Base-by-base conservation (phyloP, 2,329 filamentous ascomycete genomes). In the Colletotrichum theobromicola region DNA sequence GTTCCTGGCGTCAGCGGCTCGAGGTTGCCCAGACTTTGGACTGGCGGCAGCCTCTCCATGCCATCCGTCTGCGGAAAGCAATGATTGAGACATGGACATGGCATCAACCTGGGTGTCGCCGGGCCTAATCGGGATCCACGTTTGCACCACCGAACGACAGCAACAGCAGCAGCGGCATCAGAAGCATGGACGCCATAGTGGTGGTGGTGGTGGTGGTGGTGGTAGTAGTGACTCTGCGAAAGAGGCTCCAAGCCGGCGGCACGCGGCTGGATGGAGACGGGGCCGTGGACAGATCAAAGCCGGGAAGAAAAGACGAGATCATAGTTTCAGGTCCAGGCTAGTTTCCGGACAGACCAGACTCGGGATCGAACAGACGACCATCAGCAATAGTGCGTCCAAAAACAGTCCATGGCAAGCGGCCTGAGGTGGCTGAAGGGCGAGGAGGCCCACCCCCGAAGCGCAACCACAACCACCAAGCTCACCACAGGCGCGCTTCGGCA, bases 61-160 rank as follows among this genome's bases (percentile, higher is more conserved):
- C 35, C 64, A 75, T 57, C 21, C 50, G 55, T 46, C 58, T 37
- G 64, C 60, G 63, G 58, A 67, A 65, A 72, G 64, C 35, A 37
- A 46, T 28, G 60, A 30, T 68, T 73, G 70, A 75, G 70, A 75
- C 69, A 75, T 75, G 70, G 70, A 75, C 69, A 75, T 75, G 64
- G 73, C 73, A 73, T 68, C 46, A 53, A 68, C 28, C 34, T 60
- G 53, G 60, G 42, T 62, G 61, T 30, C 53, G 67, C 72, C 53
- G 61, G 67, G 42, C 61, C 72, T 71, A 61, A 66, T 71, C 61
- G 61, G 72, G 72, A 74, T 67, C 67, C 72, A 72, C 62, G 72
- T 72, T 66, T 67, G 61, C 72, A 74, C 61, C 37, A 62, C 72
- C 61, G 60, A 50, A 50, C 42, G 42, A n/a, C 42, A 12, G 42